Percentiles rank a stretch among this genome's conserved stretches.
Conservation (phyloP, 2,329 filamentous ascomycete species). For the Calonectria pseudoreteaudii region DNA sequence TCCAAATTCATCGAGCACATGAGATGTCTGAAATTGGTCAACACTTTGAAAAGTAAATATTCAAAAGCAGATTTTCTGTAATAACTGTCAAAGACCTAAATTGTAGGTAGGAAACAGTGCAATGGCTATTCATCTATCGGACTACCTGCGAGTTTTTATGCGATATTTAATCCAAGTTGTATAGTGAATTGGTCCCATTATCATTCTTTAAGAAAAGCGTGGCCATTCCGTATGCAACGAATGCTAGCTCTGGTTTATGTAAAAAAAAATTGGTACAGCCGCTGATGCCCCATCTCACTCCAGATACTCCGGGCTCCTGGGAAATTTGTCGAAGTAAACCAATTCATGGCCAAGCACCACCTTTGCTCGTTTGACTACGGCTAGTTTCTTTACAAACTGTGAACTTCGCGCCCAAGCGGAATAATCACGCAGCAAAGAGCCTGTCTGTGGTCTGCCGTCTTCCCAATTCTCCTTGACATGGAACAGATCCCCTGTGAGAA, state of each 20-base stretch:
- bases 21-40: too few species aligned
- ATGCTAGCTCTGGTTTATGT: not conserved
- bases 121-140: not conserved
- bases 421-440: not conserved
- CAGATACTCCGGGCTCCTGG: not conserved
- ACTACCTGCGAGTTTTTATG: not conserved
- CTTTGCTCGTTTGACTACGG: not conserved
- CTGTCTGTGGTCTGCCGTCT: not conserved
- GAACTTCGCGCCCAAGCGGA: not conserved
- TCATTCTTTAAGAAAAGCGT: not conserved
- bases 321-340: not conserved
- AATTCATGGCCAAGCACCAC: not conserved
- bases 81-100: not conserved
- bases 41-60: not conserved
- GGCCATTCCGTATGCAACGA: not conserved
- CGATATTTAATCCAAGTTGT: not conserved
- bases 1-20: not conserved
- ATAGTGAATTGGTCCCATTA: too few species aligned
- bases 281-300: not conserved
- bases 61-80: not conserved
- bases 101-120: not conserved
- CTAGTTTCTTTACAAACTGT: not conserved
- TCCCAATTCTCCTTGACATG: not conserved
- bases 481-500: not conserved
- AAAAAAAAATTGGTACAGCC: not conserved